Percentiles rank a stretch among this genome's conserved stretches.
Evolutionary conservation across 495 filamentous ascomycete species (phyloP).

Genomic region (Penicillium turbatum): DNA sequence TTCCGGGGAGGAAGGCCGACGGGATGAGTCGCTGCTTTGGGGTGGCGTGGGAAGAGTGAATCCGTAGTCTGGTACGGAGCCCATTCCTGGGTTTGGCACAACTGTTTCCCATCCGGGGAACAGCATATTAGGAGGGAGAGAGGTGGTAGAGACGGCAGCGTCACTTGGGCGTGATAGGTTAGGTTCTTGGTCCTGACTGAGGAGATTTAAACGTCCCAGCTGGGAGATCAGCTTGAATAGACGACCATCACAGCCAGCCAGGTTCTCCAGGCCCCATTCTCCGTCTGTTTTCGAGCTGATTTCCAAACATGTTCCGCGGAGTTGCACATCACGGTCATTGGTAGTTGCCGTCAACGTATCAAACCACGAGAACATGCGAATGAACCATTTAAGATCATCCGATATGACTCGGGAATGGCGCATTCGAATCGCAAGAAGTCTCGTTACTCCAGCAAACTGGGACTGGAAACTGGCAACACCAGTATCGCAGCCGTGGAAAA

Average conservation of each 20-base stretch:
- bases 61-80: conserved; percentile 16
- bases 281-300: conserved; percentile 61
- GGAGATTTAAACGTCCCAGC: conserved; percentile 80
- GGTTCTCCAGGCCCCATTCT: conserved; percentile 77
- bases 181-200: conserved; percentile 69
- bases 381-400: conserved; percentile 81
- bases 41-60: conserved; percentile 31
- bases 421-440: conserved; percentile 77
- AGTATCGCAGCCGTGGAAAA: conserved; percentile 91
- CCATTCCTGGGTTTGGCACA: conserved; percentile 1
- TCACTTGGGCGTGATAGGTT: conserved; percentile 25
- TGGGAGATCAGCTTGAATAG: conserved; percentile 74
- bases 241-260: conserved; percentile 80
- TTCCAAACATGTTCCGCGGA: conserved; percentile 65
- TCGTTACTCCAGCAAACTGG: conserved; percentile 91
- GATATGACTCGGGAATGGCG: conserved; percentile 53
- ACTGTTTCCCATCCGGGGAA: conserved; percentile 25
- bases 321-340: conserved; percentile 87
- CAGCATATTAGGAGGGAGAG: conserved; percentile 41
- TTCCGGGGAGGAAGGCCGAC: conserved; percentile 35
- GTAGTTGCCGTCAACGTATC: conserved; percentile 91
- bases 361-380: conserved; percentile 93
- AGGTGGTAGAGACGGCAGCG: conserved; percentile 27
- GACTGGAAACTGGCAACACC: conserved; percentile 89
- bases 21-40: conserved; percentile 20